These are phyloP conservation scores for Ophiostoma ips DNA, from an alignment of 2,329 filamentous ascomycete species.

Conservation along the genomic window DNA sequence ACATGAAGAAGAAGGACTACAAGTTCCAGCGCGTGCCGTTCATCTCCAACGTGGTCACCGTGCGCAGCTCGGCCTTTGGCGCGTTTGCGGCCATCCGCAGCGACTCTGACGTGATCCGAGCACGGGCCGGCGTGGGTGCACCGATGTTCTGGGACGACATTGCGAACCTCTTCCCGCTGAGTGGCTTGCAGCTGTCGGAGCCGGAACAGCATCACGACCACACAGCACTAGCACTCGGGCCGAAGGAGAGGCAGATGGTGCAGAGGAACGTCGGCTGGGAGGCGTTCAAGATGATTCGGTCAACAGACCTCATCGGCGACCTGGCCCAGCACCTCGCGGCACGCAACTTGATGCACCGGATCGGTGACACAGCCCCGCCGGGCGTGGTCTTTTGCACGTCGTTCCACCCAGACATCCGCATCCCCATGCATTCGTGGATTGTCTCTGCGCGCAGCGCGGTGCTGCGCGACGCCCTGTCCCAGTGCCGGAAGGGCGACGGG, in stretches of 20 bases:
- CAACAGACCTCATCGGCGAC: not conserved
- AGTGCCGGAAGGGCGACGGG: slow-evolving; percentile 38
- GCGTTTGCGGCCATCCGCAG: slow-evolving; percentile 78
- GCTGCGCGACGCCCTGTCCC: slow-evolving; percentile 47
- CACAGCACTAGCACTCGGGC: too few species aligned
- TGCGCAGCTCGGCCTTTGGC: slow-evolving; percentile 78
- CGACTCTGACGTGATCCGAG: slow-evolving; percentile 65
- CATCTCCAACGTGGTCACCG: slow-evolving; percentile 69
- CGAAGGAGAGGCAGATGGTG: too few species aligned
- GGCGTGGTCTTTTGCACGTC: slow-evolving; percentile 39
- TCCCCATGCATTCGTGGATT: slow-evolving; percentile 76
- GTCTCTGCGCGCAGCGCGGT: slow-evolving; percentile 59
- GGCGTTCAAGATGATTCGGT: not conserved
- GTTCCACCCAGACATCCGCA: slow-evolving; percentile 49
- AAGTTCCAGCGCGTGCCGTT: slow-evolving; percentile 89
- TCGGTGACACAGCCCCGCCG: slow-evolving; percentile 20
- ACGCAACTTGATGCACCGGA: slow-evolving; percentile 20
- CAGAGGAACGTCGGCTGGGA: not conserved
- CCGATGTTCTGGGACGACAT: slow-evolving; percentile 63
- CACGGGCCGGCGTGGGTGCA: slow-evolving; percentile 51
- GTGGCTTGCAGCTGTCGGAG: too few species aligned
- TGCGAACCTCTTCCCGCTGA: slow-evolving; percentile 49
- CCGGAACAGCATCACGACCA: too few species aligned
- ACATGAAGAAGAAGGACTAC: slow-evolving; percentile 68
- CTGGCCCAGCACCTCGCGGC: not conserved